These are phyloP conservation scores for Apiospora malaysiana DNA, from an alignment of 2,329 filamentous ascomycete genomes.

Conservation along the genomic window DNA sequence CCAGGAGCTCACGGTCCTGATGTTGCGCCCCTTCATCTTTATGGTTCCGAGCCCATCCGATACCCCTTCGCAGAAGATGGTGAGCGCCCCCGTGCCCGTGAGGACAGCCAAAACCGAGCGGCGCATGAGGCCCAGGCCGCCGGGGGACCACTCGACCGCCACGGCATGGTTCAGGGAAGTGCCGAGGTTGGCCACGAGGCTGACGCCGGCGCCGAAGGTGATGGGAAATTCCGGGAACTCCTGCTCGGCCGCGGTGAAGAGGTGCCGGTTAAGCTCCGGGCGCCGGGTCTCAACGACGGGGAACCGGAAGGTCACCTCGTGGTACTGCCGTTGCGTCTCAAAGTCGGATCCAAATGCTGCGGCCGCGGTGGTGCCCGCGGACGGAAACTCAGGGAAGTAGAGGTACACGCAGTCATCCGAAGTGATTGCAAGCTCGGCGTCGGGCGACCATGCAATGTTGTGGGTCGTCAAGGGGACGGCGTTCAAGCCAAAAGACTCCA, in stretches of 20 bases:
- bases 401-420: slow-evolving; percentile 62
- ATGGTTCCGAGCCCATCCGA: slow-evolving; percentile 32
- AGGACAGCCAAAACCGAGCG: slow-evolving; percentile 58
- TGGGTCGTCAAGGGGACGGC: slow-evolving; percentile 51
- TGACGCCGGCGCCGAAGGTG: slow-evolving; percentile 51
- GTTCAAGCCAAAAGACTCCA: slow-evolving; percentile 52
- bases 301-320: slow-evolving; percentile 40
- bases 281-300: slow-evolving; percentile 35
- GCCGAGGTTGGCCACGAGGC: slow-evolving; percentile 53
- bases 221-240: slow-evolving; percentile 38
- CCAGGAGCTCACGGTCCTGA: slow-evolving; percentile 54
- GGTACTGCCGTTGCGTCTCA: slow-evolving; percentile 36
- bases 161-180: slow-evolving; percentile 61
- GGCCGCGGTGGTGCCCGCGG: slow-evolving; percentile 29
- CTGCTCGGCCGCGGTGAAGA: slow-evolving; percentile 36
- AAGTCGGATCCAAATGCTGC: slow-evolving; percentile 25
- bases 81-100: slow-evolving; percentile 55
- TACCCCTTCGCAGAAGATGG: slow-evolving; percentile 57
- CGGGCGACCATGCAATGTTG: slow-evolving; percentile 59
- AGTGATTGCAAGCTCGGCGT: slow-evolving; percentile 61
- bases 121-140: slow-evolving; percentile 59
- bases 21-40: slow-evolving; percentile 41
- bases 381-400: slow-evolving; percentile 53
- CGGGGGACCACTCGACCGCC: slow-evolving; percentile 62
- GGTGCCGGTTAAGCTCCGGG: slow-evolving; percentile 36